Evolutionary conservation across 179 eudicot species (phyloP).

Genomic region (Spergularia azorica): DNA sequence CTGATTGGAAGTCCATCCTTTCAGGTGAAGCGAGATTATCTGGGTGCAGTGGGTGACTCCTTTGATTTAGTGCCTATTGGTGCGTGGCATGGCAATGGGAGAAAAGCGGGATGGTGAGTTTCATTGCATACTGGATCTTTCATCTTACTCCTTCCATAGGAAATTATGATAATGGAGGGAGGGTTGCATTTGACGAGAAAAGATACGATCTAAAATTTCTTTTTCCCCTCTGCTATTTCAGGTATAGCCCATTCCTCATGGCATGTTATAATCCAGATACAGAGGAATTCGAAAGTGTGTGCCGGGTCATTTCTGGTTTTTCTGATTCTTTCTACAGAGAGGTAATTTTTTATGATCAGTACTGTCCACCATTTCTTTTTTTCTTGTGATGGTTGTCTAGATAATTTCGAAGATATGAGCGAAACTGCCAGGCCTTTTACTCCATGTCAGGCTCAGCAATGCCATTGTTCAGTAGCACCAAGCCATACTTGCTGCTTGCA

Average conservation of each 20-base stretch:
- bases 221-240: conserved; percentile 28
- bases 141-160: neutral
- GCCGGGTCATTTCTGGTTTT: conserved; percentile 98
- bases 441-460: no score
- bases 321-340: conserved; percentile 86
- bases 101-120: conserved; percentile 98
- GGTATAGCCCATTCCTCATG: conserved; percentile 98
- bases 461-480: no score
- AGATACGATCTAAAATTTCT: neutral
- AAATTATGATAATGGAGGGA: neutral
- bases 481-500: no score
- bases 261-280: conserved; percentile 94
- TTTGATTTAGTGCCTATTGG: conserved; percentile 97
- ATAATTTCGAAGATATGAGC: neutral
- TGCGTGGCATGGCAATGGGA: conserved; percentile 99
- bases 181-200: neutral
- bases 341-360: conserved; percentile 39
- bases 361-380: neutral
- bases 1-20: conserved; percentile 23
- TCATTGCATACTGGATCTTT: neutral
- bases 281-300: conserved; percentile 92
- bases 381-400: neutral
- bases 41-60: conserved; percentile 85
- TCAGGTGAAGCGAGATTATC: conserved; percentile 95
- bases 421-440: no score